phyloP scores from a whole-genome alignment of 1,139 yeast species.

The Magnusiomyces clavatus region DNA sequence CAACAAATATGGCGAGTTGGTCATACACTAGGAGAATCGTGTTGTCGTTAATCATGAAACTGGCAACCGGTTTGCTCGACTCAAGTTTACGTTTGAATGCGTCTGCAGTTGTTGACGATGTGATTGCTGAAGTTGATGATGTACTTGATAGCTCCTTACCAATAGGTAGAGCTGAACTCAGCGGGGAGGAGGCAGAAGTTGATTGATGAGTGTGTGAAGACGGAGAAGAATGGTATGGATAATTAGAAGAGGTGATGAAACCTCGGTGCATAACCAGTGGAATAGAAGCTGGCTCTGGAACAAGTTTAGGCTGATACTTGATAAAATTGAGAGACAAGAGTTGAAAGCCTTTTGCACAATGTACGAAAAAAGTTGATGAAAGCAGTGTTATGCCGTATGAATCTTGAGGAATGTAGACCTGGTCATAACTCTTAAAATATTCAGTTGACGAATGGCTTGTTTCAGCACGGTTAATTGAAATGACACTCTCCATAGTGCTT shows the following conservation, averaged over 20 bases:
- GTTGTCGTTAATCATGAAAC: constrained; percentile 51
- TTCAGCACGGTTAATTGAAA: neutral
- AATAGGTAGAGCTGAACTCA: neutral
- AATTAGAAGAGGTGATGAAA: constrained; percentile 14
- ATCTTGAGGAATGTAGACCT: constrained; percentile 29
- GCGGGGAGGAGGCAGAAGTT: too few relatives aligned
- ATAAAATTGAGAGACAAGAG: constrained; percentile 38
- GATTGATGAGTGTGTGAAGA: neutral
- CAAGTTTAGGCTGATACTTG: constrained; percentile 42
- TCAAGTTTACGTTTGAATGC: constrained; percentile 23
- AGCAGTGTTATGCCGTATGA: constrained; percentile 33
- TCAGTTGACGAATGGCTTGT: constrained; percentile 27
- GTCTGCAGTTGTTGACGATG: constrained; percentile 13
- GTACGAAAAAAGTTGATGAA: constrained; percentile 47
- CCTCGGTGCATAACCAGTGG: constrained; percentile 12
- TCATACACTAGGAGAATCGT: constrained; percentile 62
- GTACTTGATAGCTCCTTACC: neutral
- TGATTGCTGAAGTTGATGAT: neutral
- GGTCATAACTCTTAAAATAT: constrained; percentile 32
- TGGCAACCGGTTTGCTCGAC: constrained; percentile 45
- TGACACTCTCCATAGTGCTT: neutral
- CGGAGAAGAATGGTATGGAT: constrained; percentile 13
- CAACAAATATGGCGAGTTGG: constrained; percentile 64
- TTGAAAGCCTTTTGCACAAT: constrained; percentile 63
- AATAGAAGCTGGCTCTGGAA: constrained; percentile 39